These are phyloP conservation scores for Solanum peruvianum DNA, from an alignment of 257 asterid species.

Conservation along the genomic window DNA sequence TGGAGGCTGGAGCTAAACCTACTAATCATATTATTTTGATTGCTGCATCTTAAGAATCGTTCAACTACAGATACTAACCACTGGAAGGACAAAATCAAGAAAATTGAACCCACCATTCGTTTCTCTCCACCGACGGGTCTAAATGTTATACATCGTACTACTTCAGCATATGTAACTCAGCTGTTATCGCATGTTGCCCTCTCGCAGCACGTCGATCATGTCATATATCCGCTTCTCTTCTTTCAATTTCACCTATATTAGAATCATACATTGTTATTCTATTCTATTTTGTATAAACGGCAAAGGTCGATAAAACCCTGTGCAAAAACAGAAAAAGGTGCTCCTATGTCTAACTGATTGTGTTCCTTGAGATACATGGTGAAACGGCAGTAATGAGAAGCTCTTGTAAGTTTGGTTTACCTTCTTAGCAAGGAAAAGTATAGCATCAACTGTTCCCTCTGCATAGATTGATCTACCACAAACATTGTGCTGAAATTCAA, in stretches of 20 bases:
- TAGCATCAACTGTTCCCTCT: slow-evolving; percentile 92
- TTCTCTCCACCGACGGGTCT: not conserved
- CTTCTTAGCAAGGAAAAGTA: slow-evolving; percentile 84
- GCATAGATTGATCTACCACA: slow-evolving; percentile 98
- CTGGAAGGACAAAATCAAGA: not conserved
- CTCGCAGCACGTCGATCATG: slow-evolving; percentile 90
- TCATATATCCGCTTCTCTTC: slow-evolving; percentile 66
- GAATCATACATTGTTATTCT: not conserved
- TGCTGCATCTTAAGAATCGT: not conserved
- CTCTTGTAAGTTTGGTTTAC: slow-evolving; percentile 10
- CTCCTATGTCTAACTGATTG: not conserved
- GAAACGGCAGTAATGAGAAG: not conserved
- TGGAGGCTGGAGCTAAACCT: not conserved
- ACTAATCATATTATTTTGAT: not conserved
- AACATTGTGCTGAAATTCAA: slow-evolving; percentile 92
- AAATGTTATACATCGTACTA: not conserved
- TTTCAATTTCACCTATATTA: slow-evolving; percentile 48
- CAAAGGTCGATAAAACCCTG: not conserved
- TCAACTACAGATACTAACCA: not conserved
- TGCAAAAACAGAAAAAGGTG: not conserved
- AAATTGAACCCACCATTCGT: not conserved
- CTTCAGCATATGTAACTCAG: not conserved
- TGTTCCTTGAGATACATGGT: not conserved
- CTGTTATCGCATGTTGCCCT: slow-evolving; percentile 78
- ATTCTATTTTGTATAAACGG: not conserved